Evolutionary conservation across 495 filamentous ascomycete species (phyloP), one percentile per base, ranked within the genome.

Genomic region (Penicillium simplicissimum): DNA sequence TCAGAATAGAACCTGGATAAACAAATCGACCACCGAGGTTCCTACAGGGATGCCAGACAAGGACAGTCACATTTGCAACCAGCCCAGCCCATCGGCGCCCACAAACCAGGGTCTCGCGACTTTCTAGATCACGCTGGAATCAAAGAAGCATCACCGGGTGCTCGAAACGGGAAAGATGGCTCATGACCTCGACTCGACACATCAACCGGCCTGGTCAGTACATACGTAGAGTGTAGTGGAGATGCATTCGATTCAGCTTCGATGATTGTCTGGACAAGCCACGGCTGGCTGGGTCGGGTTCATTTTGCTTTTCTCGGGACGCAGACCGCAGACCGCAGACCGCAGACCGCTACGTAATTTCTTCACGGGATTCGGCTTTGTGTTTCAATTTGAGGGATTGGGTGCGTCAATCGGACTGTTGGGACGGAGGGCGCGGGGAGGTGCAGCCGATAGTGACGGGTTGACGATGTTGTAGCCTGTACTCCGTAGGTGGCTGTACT

Each of bases 121-220:
- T 53, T 53, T 34, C 51, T 19, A 53, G 28, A 34, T 53, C 31
- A 4, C 31, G 11, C 33, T 25, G 28, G 33, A 49, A 36, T 47
- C 19, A 33, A 2, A 17, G 54, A 57, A 14, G 2, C 42, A 49
- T 49, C 45, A 31, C 45, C 21, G 45, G 23, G 2, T 25, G 45
- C 45, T 49, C 45, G 5, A 47, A 33, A 36, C 28, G 42, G 61
- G 55, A 47, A 63, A 53, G 19, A 31, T 11, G 8, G 38, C 60
- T 58, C 55, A 62, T 58, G 60, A 58, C 60, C 47, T 28, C 14
- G 43, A 31, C 28, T 31, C 28, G 28, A 58, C 33, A 45, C 21
- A 7, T 58, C 56, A 45, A 58, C 17, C 9, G n/a, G n/a, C n/a
- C n/a, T n/a, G n/a, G n/a, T n/a, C n/a, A n/a, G n/a, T n/a, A n/a